Evolutionary conservation across 495 filamentous ascomycete species (phyloP).

Genomic region (Clohesyomyces aquaticus): DNA sequence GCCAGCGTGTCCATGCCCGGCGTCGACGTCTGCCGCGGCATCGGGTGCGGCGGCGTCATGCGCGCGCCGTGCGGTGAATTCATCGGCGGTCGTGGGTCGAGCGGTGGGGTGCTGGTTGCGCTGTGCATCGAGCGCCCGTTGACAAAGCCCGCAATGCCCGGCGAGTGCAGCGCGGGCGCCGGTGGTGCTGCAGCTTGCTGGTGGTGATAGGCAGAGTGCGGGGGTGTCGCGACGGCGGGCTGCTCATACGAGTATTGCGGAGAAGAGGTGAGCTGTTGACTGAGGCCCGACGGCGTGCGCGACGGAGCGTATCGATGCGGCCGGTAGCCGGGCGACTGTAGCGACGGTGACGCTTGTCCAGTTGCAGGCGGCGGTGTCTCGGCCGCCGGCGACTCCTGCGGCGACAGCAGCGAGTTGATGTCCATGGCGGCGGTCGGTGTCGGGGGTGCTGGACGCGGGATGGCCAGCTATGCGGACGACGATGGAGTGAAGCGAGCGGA

Average conservation of each 20-base stretch:
- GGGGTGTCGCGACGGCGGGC: constrained; percentile 28
- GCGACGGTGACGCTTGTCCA: constrained; percentile 39
- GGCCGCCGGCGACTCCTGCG: constrained; percentile 63
- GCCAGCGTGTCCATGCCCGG: constrained; percentile 68
- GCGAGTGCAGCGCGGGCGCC: constrained; percentile 33
- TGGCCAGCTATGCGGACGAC: background rate
- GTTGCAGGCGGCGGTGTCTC: constrained; percentile 46
- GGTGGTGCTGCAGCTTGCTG: constrained; percentile 38
- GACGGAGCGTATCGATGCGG: constrained; percentile 39
- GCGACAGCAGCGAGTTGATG: constrained; percentile 73
- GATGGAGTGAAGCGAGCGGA: constrained; percentile 2
- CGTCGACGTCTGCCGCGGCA: constrained; percentile 56
- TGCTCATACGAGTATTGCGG: no score
- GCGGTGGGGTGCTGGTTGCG: constrained; percentile 45
- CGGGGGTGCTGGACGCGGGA: no score
- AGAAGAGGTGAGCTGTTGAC: constrained; percentile 47
- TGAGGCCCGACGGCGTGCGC: constrained; percentile 46
- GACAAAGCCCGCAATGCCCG: constrained; percentile 17
- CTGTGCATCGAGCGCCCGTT: constrained; percentile 34
- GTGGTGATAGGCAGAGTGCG: constrained; percentile 22
- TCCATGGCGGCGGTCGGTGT: constrained; percentile 56
- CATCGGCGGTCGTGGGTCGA: constrained; percentile 31
- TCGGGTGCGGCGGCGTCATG: constrained; percentile 30
- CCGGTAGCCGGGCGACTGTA: constrained; percentile 24
- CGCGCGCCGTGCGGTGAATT: constrained; percentile 44